Base-by-base conservation (phyloP, 2,329 filamentous ascomycete genomes). In the Fusarium anguioides region DNA sequence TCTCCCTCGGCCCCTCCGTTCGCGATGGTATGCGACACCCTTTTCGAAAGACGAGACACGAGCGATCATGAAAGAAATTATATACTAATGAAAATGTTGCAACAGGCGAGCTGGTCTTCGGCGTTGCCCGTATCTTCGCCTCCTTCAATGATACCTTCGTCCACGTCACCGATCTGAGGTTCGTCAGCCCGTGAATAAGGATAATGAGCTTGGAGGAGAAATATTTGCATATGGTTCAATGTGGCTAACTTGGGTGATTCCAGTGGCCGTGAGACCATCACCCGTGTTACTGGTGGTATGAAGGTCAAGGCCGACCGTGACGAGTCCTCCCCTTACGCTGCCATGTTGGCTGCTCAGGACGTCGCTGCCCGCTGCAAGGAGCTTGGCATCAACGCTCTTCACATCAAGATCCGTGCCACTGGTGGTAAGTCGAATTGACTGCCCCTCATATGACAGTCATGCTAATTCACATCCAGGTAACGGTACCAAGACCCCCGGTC, bases 301-400 rank as follows among this genome's bases (percentile, higher is more conserved):
- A 99, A 99, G 90, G 96, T 99, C 90, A 99, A 99, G 92, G 94
- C 94, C 84, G 94, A 99, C 81, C 95, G 96, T 89, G 96, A 99
- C 87, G 96, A 99, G 89, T 98, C 95, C 79, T 98, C 96, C 75
- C 96, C 96, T 78, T 99, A 99, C 89, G 96, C 96, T 79, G 96
- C 96, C 86, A 99, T 99, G 96, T 94, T 99, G 92, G 96, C 96
- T 85, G 96, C 96, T 74, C 96, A 99, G 89, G 94, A 97, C 83
- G 94, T 97, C 81, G 96, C 96, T 79, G 86, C 88, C 82, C 93
- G 96, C 84, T 89, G 86, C 86, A 88, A 89, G 86, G 86, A 89
- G 82, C 82, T 89, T 61, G 86, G 86, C 78, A 88, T 89, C 80
- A 97, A 94, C 82, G 95, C 96, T 80, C 93, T 99, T 72, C 96